Evolutionary conservation across 1,139 yeast genomes (phyloP).

Genomic region (Tardiomyces digboiensis): DNA sequence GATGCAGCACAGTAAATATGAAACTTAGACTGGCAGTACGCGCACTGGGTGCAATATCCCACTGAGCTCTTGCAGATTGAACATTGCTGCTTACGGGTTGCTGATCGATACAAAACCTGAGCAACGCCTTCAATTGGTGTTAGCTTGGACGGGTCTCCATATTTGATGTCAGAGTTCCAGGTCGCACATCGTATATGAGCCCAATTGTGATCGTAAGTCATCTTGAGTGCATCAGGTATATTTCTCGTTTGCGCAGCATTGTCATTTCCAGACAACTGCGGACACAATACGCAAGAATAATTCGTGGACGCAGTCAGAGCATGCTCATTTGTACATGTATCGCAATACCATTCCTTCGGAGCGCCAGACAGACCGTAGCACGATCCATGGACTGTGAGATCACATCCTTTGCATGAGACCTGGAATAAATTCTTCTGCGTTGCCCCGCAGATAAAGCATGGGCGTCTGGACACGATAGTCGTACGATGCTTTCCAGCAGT

Average conservation of each 20-base stretch:
- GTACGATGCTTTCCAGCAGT: not conserved
- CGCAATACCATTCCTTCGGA: constrained; percentile 61
- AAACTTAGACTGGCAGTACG: constrained; percentile 30
- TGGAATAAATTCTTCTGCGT: not conserved
- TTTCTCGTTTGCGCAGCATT: constrained; percentile 39
- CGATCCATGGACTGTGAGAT: not conserved
- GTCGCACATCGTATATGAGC: constrained; percentile 72
- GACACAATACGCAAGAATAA: constrained; percentile 62
- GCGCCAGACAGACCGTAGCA: constrained; percentile 2
- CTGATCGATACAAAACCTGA: constrained; percentile 1
- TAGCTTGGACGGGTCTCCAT: constrained; percentile 31
- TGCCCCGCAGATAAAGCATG: not conserved
- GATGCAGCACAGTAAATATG: constrained; percentile 63
- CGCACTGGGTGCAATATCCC: constrained; percentile 25
- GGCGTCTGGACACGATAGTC: constrained; percentile 21
- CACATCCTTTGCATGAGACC: not conserved
- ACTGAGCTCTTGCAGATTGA: constrained; percentile 25
- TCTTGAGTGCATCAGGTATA: constrained; percentile 59
- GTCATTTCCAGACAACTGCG: constrained; percentile 40
- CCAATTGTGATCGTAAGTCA: constrained; percentile 69
- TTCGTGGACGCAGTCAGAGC: constrained; percentile 48
- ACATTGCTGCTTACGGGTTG: constrained; percentile 1
- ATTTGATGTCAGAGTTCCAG: constrained; percentile 36
- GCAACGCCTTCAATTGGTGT: constrained; percentile 35
- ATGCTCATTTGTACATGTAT: constrained; percentile 64